Evolutionary conservation across 371 early-diverging fungal genomes (phyloP), one percentile per base, ranked within the genome.

Genomic region (Lichtheimia ramosa): DNA sequence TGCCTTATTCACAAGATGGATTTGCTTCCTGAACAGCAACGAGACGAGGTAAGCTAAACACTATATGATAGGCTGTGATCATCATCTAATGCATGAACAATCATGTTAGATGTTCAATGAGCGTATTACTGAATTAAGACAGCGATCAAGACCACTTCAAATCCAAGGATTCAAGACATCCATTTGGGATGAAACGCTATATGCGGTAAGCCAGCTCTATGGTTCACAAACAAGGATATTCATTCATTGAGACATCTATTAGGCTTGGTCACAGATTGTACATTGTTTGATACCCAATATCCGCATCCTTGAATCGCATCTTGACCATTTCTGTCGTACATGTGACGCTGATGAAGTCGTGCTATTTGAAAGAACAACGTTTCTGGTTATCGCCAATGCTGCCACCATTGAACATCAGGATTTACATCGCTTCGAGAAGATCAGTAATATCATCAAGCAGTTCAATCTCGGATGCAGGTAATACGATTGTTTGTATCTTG

Each of bases 1-100:
- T 93, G 94, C 62, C 77, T 98, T 56, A 88, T 98, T 50, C 98
- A 98, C 71, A 98, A 98, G 70, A 96, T 96, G 94, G 98, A 97
- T 82, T 79, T 96, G 61, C 88, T 96, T 16, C 90, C 83, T 56
- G 91, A 89, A 63, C 86, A 87, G 16, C 80, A 86, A 61, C 68
- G 93, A 50, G 91, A 89, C 48, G 74, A 75, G 66, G 89, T 90
- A 70, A 56, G 25, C 2, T 46, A 10, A 43, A 18, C 4, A 13
- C 5, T 10, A 16, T 23, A 16, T 34, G 21, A 15, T 34, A 25
- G 54, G 21, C 6, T 3, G 61, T 21, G 12, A 8, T 15, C 3
- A 12, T 15, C 5, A 0, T 21, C 20, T 43, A 3, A 43, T 57
- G 2, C 5, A 8, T 27, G 27, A 25, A 23, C 13, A 41, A 18